phyloP scores from a whole-genome alignment of 2,329 filamentous ascomycete genomes.

The Aspergillus sp. region DNA sequence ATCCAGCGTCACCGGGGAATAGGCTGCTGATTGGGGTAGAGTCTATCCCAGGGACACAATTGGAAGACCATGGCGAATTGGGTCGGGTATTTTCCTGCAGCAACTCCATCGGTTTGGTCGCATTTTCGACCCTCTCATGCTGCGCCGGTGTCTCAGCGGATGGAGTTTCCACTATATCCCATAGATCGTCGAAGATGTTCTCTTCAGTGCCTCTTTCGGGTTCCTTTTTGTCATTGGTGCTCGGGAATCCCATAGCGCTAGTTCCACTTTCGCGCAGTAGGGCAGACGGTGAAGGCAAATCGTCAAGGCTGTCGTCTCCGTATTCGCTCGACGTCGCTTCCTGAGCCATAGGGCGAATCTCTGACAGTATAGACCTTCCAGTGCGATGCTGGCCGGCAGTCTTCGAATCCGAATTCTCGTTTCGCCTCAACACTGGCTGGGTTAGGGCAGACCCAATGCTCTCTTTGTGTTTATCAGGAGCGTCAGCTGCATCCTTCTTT shows the following conservation, averaged over 20 bases:
- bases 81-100: background rate
- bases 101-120: slow-evolving; percentile 8
- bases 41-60: background rate
- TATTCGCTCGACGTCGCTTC: slow-evolving; percentile 24
- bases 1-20: background rate
- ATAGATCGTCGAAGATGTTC: slow-evolving; percentile 9
- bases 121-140: slow-evolving; percentile 15
- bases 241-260: background rate
- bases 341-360: too few relatives aligned
- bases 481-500: slow-evolving; percentile 6
- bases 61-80: background rate
- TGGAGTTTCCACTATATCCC: slow-evolving; percentile 3
- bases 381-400: too few relatives aligned
- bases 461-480: background rate
- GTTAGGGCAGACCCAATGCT: background rate
- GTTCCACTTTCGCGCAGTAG: slow-evolving; percentile 13
- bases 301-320: slow-evolving; percentile 21
- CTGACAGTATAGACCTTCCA: too few relatives aligned
- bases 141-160: slow-evolving; percentile 9
- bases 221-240: background rate
- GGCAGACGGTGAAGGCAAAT: slow-evolving; percentile 30
- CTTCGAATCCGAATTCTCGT: too few relatives aligned
- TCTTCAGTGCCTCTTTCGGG: slow-evolving; percentile 2
- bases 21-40: background rate
- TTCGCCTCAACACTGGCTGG: background rate